Conservation (phyloP, 2,329 filamentous ascomycete species). For the Alternaria triticimaculans region DNA sequence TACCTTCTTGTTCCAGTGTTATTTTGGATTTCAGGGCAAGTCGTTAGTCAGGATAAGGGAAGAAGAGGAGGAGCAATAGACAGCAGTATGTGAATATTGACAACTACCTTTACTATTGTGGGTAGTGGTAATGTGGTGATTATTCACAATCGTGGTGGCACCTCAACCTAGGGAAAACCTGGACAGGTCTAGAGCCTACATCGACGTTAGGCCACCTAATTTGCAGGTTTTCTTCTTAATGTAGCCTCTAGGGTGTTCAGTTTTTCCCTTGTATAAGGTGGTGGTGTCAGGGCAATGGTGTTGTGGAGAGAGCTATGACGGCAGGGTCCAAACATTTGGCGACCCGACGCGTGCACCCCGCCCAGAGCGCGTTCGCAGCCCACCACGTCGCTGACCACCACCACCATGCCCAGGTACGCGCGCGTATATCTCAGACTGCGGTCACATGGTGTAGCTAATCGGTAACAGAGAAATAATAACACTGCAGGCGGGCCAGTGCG, state of each 20-base stretch:
- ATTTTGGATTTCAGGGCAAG: constrained; percentile 36
- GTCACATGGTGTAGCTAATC: constrained; percentile 11
- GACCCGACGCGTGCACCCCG: constrained; percentile 31
- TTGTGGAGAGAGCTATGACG: constrained; percentile 6
- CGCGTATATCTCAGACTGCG: background rate
- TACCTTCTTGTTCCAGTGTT: constrained; percentile 39
- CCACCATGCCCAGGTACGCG: constrained; percentile 48
- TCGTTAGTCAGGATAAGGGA: constrained; percentile 21
- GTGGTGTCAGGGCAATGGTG: background rate
- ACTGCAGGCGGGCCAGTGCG: constrained; percentile 97
- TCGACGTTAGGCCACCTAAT: fast-evolving
- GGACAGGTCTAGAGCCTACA: too few species aligned
- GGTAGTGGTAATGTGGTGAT: too few species aligned
- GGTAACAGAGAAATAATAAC: constrained; percentile 91
- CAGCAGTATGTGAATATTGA: background rate
- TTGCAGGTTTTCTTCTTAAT: fast-evolving
- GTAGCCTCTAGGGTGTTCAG: too few species aligned
- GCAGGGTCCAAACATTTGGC: constrained; percentile 17
- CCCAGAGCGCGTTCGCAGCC: constrained; percentile 44
- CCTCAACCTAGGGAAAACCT: too few species aligned
- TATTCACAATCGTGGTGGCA: too few species aligned
- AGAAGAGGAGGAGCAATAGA: constrained; percentile 5
- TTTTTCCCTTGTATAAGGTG: too few species aligned
- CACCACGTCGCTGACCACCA: constrained; percentile 29
- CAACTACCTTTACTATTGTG: too few species aligned